A percentile compares a stretch with the other conserved stretches of the same genome.
phyloP scores from a whole-genome alignment of 352 stramenopile species.

The Globisporangium irregulare region DNA sequence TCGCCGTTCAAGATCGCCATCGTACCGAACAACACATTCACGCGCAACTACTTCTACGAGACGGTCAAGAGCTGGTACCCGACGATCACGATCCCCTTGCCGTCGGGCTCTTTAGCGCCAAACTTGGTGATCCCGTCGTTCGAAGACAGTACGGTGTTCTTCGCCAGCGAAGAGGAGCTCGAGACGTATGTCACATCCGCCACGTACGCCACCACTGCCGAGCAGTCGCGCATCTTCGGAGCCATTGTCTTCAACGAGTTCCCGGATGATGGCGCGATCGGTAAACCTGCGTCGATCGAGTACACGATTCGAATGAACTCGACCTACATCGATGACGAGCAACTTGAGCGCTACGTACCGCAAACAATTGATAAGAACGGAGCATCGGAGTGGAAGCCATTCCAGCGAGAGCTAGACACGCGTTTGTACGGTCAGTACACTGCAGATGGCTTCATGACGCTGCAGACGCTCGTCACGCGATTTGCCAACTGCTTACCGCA shows the following conservation, averaged over 20 bases:
- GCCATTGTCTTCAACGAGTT: conserved; percentile 44
- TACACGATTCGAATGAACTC: conserved; percentile 43
- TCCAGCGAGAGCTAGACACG: conserved; percentile 24
- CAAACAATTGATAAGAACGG: conserved; percentile 22
- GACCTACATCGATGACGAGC: conserved; percentile 23
- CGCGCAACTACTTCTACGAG: conserved; percentile 33
- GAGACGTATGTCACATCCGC: conserved; percentile 34
- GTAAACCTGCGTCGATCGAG: conserved; percentile 27
- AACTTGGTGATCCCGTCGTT: conserved; percentile 35
- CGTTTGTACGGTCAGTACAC: conserved; percentile 27
- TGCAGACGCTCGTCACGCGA: conserved; percentile 45
- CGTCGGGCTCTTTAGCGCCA: not conserved
- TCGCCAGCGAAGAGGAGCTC: conserved; percentile 24
- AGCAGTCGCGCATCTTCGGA: conserved; percentile 34
- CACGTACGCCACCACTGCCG: conserved; percentile 23
- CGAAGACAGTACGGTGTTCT: conserved; percentile 40
- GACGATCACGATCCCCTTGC: conserved; percentile 18
- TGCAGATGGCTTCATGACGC: conserved; percentile 36
- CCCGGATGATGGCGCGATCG: conserved; percentile 23
- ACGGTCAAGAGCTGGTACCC: conserved; percentile 32
- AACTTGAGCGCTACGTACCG: conserved; percentile 22
- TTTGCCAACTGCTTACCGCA: conserved; percentile 40
- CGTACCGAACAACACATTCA: conserved; percentile 34
- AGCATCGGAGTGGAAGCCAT: conserved; percentile 20
- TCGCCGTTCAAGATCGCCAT: conserved; percentile 37